Conservation (phyloP, 139 green algal genomes). For the Ettlia oleoabundans region DNA sequence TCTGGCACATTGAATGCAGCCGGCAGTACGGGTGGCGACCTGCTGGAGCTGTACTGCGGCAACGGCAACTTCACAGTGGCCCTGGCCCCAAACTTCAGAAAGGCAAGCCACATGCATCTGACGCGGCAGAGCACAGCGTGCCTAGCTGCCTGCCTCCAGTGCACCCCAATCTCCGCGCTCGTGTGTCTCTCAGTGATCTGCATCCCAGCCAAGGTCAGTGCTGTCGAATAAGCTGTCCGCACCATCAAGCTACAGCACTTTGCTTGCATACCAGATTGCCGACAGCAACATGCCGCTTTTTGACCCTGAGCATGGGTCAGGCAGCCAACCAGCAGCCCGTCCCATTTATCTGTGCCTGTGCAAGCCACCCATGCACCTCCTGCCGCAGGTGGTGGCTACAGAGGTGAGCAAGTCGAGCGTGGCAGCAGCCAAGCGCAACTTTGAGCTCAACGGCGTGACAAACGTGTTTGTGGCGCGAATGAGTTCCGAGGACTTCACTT, state of each 20-base stretch:
- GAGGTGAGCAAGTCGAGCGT: constrained; percentile 88
- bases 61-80: constrained; percentile 96
- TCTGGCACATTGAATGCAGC: too few species aligned
- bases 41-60: constrained; percentile 94
- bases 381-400: constrained; percentile 79
- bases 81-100: constrained; percentile 83
- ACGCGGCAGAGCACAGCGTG: neutral
- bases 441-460: constrained; percentile 54
- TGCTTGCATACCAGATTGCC: too few species aligned
- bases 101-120: too few species aligned
- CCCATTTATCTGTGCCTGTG: too few species aligned
- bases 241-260: too few species aligned
- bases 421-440: constrained; percentile 73
- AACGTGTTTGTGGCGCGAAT: constrained; percentile 80
- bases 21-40: constrained; percentile 43
- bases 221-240: too few species aligned
- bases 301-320: too few species aligned
- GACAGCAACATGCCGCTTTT: too few species aligned
- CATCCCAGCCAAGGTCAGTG: too few species aligned
- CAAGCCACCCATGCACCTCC: neutral
- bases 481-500: constrained; percentile 84
- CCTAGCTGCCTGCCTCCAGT: neutral
- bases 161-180: neutral
- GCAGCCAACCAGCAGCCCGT: too few species aligned
- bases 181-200: too few species aligned